Percentiles rank a stretch among this genome's conserved stretches.
Conservation (phyloP, 108 stramenopile species). For the Cyclotella cryptica region DNA sequence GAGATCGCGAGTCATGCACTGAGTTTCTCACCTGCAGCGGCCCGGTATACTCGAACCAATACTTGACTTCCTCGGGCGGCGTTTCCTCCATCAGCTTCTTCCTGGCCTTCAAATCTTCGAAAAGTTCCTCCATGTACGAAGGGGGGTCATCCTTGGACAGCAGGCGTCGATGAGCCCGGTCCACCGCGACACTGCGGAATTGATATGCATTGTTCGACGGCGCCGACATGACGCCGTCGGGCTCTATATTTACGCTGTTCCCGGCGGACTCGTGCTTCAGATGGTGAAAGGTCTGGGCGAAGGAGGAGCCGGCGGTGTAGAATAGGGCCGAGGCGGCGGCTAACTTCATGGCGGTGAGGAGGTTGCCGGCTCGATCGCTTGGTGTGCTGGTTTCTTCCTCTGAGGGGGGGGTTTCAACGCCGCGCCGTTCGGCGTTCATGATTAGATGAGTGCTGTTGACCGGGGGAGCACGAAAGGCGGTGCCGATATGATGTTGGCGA, state of each 20-base stretch:
- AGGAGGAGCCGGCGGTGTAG: constrained; percentile 47
- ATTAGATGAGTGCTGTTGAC: no score
- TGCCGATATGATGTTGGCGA: no score
- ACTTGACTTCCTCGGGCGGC: constrained; percentile 89
- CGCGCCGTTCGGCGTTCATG: no score
- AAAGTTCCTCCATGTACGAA: constrained; percentile 72
- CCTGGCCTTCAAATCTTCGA: constrained; percentile 73
- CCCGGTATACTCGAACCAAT: constrained; percentile 92
- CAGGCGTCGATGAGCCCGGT: constrained; percentile 22
- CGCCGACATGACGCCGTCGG: constrained; percentile 13
- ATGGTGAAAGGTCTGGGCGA: constrained; percentile 40
- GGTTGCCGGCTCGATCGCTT: background rate
- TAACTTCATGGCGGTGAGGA: constrained; percentile 37
- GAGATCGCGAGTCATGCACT: background rate
- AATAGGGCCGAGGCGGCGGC: constrained; percentile 47
- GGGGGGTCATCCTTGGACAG: constrained; percentile 49
- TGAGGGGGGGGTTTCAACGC: no score
- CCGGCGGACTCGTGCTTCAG: constrained; percentile 6
- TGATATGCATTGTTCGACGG: constrained; percentile 29
- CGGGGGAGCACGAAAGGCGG: no score
- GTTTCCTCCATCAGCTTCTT: constrained; percentile 87
- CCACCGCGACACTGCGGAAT: background rate
- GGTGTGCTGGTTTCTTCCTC: background rate
- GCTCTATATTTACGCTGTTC: background rate
- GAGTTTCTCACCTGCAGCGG: constrained; percentile 76